Evolutionary conservation across 495 filamentous ascomycete genomes (phyloP), one percentile per base, ranked within the genome.

Genomic region (Pyrenopolyporus hunteri): DNA sequence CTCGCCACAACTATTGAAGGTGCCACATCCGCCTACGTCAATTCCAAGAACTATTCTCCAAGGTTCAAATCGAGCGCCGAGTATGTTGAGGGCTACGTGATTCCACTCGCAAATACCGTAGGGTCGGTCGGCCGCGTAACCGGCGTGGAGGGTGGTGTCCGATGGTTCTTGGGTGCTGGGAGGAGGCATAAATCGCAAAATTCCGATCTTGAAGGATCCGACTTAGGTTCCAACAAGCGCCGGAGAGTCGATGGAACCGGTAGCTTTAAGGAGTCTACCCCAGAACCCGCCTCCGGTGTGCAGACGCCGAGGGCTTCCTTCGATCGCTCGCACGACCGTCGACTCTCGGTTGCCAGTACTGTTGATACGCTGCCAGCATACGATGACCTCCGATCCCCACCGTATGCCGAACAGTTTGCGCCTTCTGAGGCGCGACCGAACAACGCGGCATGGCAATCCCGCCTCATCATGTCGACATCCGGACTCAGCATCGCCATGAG

Each of bases 401-500:
- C 80, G 16, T 94, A 93, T 63, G 83, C 86, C 57, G 86, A 86
- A 54, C 57, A 67, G 1, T 36, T 37, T 14, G 36, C 31, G 9
- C 45, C 57, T 4, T 29, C 57, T 0, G 54, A 57, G 7, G 48
- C 70, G n/a, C 62, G 57, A 7, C 47, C 71, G 13, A 64, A 69
- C 11, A 66, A 70, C 20, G 66, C 74, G 7, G 86, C 81, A 23
- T 95, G 91, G 92, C 85, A 88, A 64, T 87, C 87, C 7, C 84
- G 89, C 29, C 77, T 98, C 10, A 85, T 95, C 16, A 86, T 95
- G 57, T 87, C 86, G 10, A 95, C 92, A 0, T 93, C 89, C 0
- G 91, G 90, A 0, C 78, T 97, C 2, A 88, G 90, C 26, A 87
- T 92, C 14, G 91, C 93, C 0, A 89, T 98, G 81, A 92, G 86